Conservation (phyloP, 2,329 filamentous ascomycete species). For the Apiospora aurea region DNA sequence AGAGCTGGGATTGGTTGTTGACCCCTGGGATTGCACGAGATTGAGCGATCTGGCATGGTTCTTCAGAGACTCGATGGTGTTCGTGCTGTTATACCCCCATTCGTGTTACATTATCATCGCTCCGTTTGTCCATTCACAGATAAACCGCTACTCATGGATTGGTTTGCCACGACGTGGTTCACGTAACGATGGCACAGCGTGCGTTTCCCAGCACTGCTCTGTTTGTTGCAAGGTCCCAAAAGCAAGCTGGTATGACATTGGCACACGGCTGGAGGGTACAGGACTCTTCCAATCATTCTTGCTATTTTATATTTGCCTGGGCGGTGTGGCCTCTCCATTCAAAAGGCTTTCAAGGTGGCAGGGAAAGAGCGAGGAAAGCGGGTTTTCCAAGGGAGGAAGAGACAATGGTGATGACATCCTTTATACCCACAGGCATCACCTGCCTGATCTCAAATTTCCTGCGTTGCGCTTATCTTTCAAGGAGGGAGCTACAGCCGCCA, state of each 20-base stretch:
- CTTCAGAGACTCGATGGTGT: background rate
- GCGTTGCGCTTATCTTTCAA: background rate
- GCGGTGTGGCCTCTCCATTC: background rate
- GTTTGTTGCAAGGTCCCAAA: background rate
- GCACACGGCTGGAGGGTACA: background rate
- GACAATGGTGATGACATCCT: background rate
- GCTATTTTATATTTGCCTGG: background rate
- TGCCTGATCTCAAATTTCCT: constrained; percentile 22
- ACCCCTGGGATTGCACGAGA: background rate
- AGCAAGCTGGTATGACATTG: background rate
- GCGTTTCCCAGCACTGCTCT: background rate
- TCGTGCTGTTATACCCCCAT: constrained; percentile 1
- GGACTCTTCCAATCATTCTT: background rate
- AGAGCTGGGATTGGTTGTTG: background rate
- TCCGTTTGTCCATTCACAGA: background rate
- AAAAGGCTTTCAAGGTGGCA: background rate
- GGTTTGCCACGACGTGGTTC: background rate
- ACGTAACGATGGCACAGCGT: background rate
- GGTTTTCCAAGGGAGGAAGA: background rate
- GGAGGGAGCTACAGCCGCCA: background rate
- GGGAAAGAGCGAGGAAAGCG: background rate
- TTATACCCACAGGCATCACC: constrained; percentile 27
- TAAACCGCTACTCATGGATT: background rate
- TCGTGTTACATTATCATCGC: background rate
- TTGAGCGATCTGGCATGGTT: background rate